phyloP scores from a whole-genome alignment of 163 green algal genomes.

The Scenedesmus sp. region DNA sequence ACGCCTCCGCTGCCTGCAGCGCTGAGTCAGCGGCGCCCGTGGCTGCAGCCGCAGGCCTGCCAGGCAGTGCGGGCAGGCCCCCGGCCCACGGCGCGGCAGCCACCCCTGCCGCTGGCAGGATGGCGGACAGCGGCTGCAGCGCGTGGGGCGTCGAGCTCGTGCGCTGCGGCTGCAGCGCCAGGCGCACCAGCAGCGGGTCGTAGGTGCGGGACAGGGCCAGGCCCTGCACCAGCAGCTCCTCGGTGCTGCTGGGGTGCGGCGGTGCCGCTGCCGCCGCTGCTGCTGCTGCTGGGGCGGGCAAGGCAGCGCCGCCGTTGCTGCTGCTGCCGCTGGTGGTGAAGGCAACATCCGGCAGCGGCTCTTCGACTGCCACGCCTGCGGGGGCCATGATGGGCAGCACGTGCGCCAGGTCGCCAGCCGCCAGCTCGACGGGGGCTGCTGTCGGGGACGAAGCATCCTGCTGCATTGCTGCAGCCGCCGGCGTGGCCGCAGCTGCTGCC shows the following conservation, averaged over 20 bases:
- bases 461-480: neutral
- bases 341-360: neutral
- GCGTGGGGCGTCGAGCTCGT: neutral
- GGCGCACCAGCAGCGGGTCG: conserved; percentile 34
- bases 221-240: neutral
- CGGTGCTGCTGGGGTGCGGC: neutral
- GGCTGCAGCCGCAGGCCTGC: neutral
- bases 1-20: neutral
- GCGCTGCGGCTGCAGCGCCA: conserved; percentile 17
- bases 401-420: neutral
- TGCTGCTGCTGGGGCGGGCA: neutral
- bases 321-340: neutral
- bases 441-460: neutral
- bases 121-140: conserved; percentile 5
- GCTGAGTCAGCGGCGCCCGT: neutral
- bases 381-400: conserved; percentile 1
- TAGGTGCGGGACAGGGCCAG: neutral
- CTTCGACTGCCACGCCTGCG: neutral
- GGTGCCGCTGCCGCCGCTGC: neutral
- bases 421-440: neutral
- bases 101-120: conserved; percentile 14
- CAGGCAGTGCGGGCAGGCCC: neutral
- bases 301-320: neutral
- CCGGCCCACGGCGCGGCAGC: neutral
- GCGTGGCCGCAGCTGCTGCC: neutral